Base-by-base conservation (phyloP, 805 yeast genomes). In the Pichia kluyveri region DNA sequence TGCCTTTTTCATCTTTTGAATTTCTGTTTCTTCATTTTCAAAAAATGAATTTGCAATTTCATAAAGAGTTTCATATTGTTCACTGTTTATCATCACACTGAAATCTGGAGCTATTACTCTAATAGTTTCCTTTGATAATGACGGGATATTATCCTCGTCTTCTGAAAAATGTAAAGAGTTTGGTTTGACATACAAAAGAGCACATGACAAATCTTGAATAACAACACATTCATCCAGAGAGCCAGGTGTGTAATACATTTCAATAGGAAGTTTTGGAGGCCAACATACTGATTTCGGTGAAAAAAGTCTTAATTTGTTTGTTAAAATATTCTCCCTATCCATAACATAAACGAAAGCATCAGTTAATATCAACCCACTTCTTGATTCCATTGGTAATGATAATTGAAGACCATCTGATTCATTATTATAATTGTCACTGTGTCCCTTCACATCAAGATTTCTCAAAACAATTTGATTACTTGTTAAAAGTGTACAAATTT, bases 181-280 rank as follows among this genome's bases (percentile, higher is more conserved):
- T 1, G 85, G 84, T 44, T 69, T 69, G 11, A 69, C 70, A 48
- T 68, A 67, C 2, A 77, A 64, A 26, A 77, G 50, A 2, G 76
- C 81, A 67, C 73, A 63, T 0, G 84, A 77, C 40, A 77, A 68
- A 48, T 77, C 69, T 48, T 76, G 73, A 36, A 81, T 66, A 38
- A 82, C 70, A 6, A 75, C 63, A 44, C 73, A 68, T 19, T 71
- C 68, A 5, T 63, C 64, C 45, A 80, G 58, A 7, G 66, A 43
- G 0, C 69, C 67, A 11, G 74, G 69, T 42, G 75, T 73, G 54
- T 76, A 77, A 57, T 83, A 78, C 55, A 78, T 71, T 58, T 82
- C 89, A 46, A 79, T 55, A 0, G 86, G 85, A 19, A 82, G 55
- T 73, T 77, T 75, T 0, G 87, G 87, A 0, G 87, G 86, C 87